Conservation (phyloP, 345 rosid genomes). For the Syzygium oleosum region DNA sequence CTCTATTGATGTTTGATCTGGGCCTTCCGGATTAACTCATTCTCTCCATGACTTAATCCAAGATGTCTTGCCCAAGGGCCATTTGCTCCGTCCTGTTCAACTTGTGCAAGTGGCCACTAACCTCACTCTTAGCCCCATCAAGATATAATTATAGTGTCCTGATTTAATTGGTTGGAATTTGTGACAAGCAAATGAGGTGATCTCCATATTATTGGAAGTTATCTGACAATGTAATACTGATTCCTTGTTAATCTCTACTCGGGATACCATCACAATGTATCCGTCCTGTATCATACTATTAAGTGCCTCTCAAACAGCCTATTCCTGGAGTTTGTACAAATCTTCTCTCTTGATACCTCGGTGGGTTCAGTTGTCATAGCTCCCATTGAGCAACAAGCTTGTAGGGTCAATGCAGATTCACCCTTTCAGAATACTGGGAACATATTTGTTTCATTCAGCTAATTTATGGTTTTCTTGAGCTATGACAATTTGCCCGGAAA, state of each 20-base stretch:
- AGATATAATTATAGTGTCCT: not conserved
- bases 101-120: not conserved
- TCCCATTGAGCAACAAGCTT: not conserved
- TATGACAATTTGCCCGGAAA: not conserved
- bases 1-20: not conserved
- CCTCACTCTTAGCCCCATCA: not conserved
- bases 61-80: not conserved
- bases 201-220: not conserved
- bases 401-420: not conserved
- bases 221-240: not conserved
- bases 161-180: not conserved
- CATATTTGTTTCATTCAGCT: not conserved
- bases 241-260: not conserved
- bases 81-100: not conserved
- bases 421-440: not conserved
- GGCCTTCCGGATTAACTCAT: not conserved
- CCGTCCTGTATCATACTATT: not conserved
- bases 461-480: not conserved
- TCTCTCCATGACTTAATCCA: not conserved
- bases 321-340: not conserved
- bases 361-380: not conserved
- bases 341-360: not conserved
- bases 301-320: not conserved
- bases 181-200: not conserved
- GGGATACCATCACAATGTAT: not conserved